phyloP scores from a whole-genome alignment of 75 land plant species.

The Picea sitchensis region DNA sequence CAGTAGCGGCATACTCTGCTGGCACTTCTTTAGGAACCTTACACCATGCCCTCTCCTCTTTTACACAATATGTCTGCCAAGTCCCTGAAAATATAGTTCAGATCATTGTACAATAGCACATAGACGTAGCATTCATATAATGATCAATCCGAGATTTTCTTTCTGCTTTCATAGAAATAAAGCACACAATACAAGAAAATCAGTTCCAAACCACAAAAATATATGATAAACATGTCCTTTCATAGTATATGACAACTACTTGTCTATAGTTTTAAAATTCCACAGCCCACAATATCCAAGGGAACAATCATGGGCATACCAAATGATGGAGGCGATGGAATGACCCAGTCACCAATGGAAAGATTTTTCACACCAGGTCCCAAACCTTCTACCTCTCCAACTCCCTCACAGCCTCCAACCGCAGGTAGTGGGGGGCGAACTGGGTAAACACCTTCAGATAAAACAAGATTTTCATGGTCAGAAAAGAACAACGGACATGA shows the following conservation, averaged over 20 bases:
- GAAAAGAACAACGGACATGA: neutral
- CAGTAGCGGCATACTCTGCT: slow-evolving; percentile 83
- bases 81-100: slow-evolving; percentile 49
- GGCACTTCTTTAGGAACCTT: slow-evolving; percentile 75
- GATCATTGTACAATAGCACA: neutral
- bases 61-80: slow-evolving; percentile 84
- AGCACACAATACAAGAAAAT: neutral
- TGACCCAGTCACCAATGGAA: slow-evolving; percentile 79
- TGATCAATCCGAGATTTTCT: neutral
- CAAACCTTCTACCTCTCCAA: slow-evolving; percentile 71
- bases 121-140: neutral
- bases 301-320: slow-evolving; percentile 34
- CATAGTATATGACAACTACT: neutral
- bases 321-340: slow-evolving; percentile 78
- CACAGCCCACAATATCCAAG: slow-evolving; percentile 3
- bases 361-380: slow-evolving; percentile 62
- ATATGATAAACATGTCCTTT: slow-evolving; percentile 3
- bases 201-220: neutral
- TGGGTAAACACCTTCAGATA: slow-evolving; percentile 77
- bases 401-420: slow-evolving; percentile 95
- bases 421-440: slow-evolving; percentile 89
- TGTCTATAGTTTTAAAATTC: neutral
- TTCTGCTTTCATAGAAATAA: neutral
- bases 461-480: neutral
- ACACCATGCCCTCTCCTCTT: slow-evolving; percentile 83